Evolutionary conservation across 2,329 filamentous ascomycete genomes (phyloP).

Genomic region (Biscogniauxia mediterranea): DNA sequence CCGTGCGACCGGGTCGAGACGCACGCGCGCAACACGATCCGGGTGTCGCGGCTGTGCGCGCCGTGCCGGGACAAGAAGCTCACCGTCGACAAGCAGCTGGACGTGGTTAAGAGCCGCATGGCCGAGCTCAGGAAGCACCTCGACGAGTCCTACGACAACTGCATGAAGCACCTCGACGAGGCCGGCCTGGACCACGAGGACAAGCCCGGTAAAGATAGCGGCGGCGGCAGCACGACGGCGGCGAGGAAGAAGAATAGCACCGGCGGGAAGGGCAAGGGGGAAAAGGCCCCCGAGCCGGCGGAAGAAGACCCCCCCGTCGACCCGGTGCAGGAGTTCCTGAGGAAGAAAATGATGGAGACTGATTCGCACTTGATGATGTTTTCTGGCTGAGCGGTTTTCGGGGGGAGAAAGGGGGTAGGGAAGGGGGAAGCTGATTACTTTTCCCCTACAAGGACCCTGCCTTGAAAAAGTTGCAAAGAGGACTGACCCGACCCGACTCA

Average conservation of each 20-base stretch:
- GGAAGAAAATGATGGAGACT: slow-evolving; percentile 18
- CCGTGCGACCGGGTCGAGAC: slow-evolving; percentile 19
- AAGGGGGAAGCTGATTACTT: slow-evolving; percentile 1
- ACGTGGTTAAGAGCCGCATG: slow-evolving; percentile 14
- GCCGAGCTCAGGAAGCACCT: slow-evolving; percentile 15
- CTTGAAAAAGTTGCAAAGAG: background rate
- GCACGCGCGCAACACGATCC: slow-evolving; percentile 21
- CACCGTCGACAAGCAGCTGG: slow-evolving; percentile 8
- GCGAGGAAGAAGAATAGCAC: too few species aligned
- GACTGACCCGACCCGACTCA: background rate
- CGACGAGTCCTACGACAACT: slow-evolving; percentile 19
- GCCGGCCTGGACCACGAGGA: slow-evolving; percentile 11
- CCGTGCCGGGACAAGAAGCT: slow-evolving; percentile 16
- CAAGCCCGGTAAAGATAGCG: background rate
- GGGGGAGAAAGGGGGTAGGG: background rate
- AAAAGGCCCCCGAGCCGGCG: background rate
- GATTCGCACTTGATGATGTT: slow-evolving; percentile 26
- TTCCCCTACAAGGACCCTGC: too few species aligned
- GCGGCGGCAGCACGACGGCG: too few species aligned
- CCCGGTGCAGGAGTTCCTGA: slow-evolving; percentile 15
- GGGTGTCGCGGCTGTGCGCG: slow-evolving; percentile 13
- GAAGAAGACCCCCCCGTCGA: slow-evolving; percentile 1
- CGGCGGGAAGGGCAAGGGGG: slow-evolving; percentile 1
- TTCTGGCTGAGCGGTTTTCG: too few species aligned
- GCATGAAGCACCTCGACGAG: slow-evolving; percentile 20